Conservation (phyloP, 495 filamentous ascomycete genomes). For the Immersiella caudata region DNA sequence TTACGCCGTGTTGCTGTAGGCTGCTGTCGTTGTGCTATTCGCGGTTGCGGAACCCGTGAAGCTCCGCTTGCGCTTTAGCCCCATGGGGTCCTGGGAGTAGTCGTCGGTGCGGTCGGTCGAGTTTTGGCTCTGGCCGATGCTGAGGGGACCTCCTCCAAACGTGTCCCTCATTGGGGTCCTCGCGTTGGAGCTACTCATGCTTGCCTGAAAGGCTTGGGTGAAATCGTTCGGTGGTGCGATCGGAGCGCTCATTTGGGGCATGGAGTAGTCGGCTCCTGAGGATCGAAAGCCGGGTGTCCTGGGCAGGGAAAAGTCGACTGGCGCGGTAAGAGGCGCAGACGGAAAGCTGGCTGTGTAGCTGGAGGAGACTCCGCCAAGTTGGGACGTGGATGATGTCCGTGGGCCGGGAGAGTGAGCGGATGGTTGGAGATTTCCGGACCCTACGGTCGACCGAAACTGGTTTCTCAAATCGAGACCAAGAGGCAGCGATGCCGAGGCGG, state of each 20-base stretch:
- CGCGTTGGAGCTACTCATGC: conserved; percentile 44
- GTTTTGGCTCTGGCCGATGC: conserved; percentile 41
- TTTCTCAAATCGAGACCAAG: conserved; percentile 51
- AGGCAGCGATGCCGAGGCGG: conserved; percentile 51
- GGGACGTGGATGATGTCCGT: conserved; percentile 42
- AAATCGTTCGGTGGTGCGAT: conserved; percentile 58
- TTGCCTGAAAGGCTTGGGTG: conserved; percentile 52
- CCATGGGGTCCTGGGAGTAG: conserved; percentile 44
- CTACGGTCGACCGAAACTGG: conserved; percentile 49
- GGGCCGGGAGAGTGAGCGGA: conserved; percentile 44
- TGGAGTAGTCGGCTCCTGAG: conserved; percentile 53
- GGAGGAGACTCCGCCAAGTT: conserved; percentile 45
- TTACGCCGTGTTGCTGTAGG: conserved; percentile 37
- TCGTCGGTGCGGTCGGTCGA: conserved; percentile 41
- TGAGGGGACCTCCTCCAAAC: conserved; percentile 44
- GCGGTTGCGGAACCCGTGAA: conserved; percentile 36
- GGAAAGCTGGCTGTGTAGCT: conserved; percentile 55
- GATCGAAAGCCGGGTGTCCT: conserved; percentile 47
- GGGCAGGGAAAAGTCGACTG: conserved; percentile 56
- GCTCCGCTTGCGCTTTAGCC: conserved; percentile 56
- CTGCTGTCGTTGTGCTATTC: conserved; percentile 23
- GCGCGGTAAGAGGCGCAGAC: conserved; percentile 56
- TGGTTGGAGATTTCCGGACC: conserved; percentile 44
- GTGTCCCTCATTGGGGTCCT: conserved; percentile 51
- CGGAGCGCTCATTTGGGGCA: conserved; percentile 59